phyloP scores from a whole-genome alignment of 495 filamentous ascomycete species.

The Penicillium daleae region DNA sequence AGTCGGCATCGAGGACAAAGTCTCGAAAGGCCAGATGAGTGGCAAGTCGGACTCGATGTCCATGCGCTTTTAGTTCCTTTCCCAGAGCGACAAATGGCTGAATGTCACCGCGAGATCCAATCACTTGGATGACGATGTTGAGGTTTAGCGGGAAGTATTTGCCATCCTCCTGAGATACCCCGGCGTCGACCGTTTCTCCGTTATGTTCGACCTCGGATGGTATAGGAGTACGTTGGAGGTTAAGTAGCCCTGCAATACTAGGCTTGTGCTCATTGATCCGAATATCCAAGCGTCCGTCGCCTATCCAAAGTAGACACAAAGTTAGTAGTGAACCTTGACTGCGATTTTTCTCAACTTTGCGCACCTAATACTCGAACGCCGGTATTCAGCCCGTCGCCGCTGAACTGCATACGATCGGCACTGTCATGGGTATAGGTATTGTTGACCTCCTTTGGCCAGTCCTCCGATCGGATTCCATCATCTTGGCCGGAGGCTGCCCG shows the following conservation, averaged over 20 bases:
- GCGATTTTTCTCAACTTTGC: background rate
- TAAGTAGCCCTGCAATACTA: slow-evolving; percentile 28
- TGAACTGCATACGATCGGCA: slow-evolving; percentile 17
- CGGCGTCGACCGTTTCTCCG: background rate
- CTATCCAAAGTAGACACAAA: slow-evolving; percentile 4
- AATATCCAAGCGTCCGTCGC: slow-evolving; percentile 35
- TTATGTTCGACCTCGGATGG: slow-evolving; percentile 21
- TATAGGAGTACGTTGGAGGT: slow-evolving; percentile 15
- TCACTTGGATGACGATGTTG: slow-evolving; percentile 81
- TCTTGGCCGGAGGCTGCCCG: slow-evolving; percentile 2
- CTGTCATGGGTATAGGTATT: background rate
- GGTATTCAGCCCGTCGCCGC: slow-evolving; percentile 28
- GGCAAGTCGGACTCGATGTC: slow-evolving; percentile 76
- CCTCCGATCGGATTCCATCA: slow-evolving; percentile 15
- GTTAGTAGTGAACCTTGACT: background rate
- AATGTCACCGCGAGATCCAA: slow-evolving; percentile 79
- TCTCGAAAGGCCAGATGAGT: slow-evolving; percentile 74
- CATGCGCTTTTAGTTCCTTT: slow-evolving; percentile 64
- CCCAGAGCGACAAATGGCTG: slow-evolving; percentile 77
- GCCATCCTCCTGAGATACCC: slow-evolving; percentile 53
- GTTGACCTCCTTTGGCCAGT: slow-evolving; percentile 22
- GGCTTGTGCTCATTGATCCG: slow-evolving; percentile 30
- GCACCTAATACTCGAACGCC: slow-evolving; percentile 31
- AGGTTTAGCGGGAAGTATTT: slow-evolving; percentile 60
- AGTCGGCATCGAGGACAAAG: slow-evolving; percentile 69